Conservation (phyloP, 805 yeast genomes). For the Wickerhamomyces chambardii region DNA sequence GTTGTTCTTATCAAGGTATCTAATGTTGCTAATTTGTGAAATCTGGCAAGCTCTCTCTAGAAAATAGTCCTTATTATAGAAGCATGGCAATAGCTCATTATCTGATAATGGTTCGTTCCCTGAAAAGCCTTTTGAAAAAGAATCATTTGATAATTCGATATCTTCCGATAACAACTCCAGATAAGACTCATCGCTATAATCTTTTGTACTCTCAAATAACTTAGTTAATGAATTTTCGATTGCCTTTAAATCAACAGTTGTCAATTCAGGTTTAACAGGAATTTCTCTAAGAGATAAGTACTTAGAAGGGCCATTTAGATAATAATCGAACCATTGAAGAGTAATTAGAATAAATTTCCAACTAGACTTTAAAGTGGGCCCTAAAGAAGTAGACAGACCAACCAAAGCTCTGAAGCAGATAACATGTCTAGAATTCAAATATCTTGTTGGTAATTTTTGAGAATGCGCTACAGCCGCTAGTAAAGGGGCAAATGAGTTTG, state of each 20-base stretch:
- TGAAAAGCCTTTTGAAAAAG: conserved; percentile 5
- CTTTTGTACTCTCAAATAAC: conserved; percentile 51
- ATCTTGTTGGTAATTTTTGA: conserved; percentile 26
- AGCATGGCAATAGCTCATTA: conserved; percentile 27
- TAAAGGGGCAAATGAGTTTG: conserved; percentile 5
- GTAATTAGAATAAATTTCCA: conserved; percentile 62
- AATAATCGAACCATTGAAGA: conserved; percentile 74
- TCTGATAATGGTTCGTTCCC: conserved; percentile 15
- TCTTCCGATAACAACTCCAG: conserved; percentile 36
- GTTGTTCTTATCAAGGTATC: conserved; percentile 32
- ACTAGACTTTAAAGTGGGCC: conserved; percentile 54
- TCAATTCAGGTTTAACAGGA: conserved; percentile 32
- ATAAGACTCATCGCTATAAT: conserved; percentile 45
- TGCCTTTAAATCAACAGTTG: conserved; percentile 35
- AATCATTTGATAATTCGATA: conserved; percentile 28
- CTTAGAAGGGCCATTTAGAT: conserved; percentile 49
- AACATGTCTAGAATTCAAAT: conserved; percentile 58
- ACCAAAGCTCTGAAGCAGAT: conserved; percentile 71
- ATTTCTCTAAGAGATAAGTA: conserved; percentile 25
- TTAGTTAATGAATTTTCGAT: conserved; percentile 52
- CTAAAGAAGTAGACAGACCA: conserved; percentile 75
- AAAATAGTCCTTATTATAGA: conserved; percentile 47
- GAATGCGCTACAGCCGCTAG: too few relatives aligned
- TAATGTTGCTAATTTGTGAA: conserved; percentile 38
- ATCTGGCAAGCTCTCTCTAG: conserved; percentile 44